Conservation (phyloP, 2,329 filamentous ascomycete species). For the Fusarium agapanthi region DNA sequence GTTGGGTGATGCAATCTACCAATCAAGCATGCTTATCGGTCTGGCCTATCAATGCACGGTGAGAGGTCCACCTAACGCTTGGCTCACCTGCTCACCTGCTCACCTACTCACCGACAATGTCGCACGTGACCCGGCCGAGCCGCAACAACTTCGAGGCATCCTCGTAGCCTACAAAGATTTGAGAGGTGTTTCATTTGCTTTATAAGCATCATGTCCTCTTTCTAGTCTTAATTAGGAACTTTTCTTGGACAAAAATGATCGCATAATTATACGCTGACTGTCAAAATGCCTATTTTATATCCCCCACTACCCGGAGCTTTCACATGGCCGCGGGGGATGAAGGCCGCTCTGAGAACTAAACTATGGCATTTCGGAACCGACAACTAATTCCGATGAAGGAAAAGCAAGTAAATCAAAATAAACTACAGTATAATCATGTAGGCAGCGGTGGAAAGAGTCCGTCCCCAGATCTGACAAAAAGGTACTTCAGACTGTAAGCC, state of each 20-base stretch:
- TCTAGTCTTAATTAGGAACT: neutral
- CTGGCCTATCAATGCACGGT: constrained; percentile 18
- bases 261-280: neutral
- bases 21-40: constrained; percentile 28
- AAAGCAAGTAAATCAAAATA: neutral
- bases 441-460: neutral
- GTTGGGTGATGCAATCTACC: constrained; percentile 24
- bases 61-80: neutral
- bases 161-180: neutral
- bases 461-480: neutral
- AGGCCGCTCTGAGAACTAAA: constrained; percentile 16
- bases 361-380: constrained; percentile 4
- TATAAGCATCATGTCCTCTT: neutral
- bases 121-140: neutral
- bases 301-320: constrained; percentile 14
- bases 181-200: neutral
- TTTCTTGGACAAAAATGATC: neutral
- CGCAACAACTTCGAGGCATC: neutral
- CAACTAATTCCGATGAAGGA: neutral
- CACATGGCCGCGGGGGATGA: constrained; percentile 31
- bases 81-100: neutral
- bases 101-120: neutral
- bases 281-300: neutral
- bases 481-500: neutral
- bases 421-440: neutral